Evolutionary conservation across 805 yeast species (phyloP).

Genomic region (Barnettozyma sucrosica): DNA sequence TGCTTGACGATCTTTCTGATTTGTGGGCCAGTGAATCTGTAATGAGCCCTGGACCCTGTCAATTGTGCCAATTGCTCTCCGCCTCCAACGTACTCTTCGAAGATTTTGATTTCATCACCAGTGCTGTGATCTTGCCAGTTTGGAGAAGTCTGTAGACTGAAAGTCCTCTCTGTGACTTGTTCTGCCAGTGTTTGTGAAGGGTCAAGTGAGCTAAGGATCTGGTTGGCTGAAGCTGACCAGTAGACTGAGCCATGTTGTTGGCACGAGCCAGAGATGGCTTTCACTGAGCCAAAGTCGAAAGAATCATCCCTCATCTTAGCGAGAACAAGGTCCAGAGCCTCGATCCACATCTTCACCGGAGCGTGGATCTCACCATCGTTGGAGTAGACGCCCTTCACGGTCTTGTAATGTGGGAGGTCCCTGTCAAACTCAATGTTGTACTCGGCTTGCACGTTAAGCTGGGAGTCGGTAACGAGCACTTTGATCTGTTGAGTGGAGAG

Average conservation of each 20-base stretch:
- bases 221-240: slow-evolving; percentile 52
- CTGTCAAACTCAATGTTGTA: slow-evolving; percentile 69
- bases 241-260: slow-evolving; percentile 92
- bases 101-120: slow-evolving; percentile 52
- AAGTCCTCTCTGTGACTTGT: slow-evolving; percentile 45
- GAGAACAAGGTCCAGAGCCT: slow-evolving; percentile 66
- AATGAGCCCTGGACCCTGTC: slow-evolving; percentile 86
- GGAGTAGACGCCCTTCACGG: slow-evolving; percentile 67
- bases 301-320: slow-evolving; percentile 39
- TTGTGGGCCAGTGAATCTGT: slow-evolving; percentile 89
- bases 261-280: slow-evolving; percentile 75
- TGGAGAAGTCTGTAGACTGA: slow-evolving; percentile 64
- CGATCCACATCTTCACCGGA: slow-evolving; percentile 89
- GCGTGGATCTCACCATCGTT: slow-evolving; percentile 60
- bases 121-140: slow-evolving; percentile 97
- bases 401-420: slow-evolving; percentile 53
- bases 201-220: slow-evolving; percentile 34
- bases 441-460: slow-evolving; percentile 47
- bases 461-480: slow-evolving; percentile 55
- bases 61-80: slow-evolving; percentile 49
- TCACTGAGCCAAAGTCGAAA: slow-evolving; percentile 56
- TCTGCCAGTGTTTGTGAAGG: slow-evolving; percentile 32
- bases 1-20: slow-evolving; percentile 61
- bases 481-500: slow-evolving; percentile 87
- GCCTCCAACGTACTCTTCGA: slow-evolving; percentile 62